Percentiles rank a stretch among this genome's conserved stretches.
Evolutionary conservation across 495 filamentous ascomycete species (phyloP).

Genomic region (Lasiosphaeriaceae sp.): DNA sequence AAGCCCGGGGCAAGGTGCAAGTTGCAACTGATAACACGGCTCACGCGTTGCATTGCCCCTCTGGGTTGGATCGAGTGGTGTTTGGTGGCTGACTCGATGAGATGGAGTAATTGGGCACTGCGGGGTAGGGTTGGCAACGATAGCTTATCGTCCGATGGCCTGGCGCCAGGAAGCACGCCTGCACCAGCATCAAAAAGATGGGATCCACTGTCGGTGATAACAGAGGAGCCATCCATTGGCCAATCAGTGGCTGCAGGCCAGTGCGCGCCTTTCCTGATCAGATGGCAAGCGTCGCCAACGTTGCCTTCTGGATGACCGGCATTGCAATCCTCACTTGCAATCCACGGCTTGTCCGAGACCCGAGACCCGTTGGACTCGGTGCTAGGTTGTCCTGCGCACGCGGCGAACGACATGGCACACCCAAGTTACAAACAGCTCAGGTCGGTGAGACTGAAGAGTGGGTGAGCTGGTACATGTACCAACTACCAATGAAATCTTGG

Average conservation of each 20-base stretch:
- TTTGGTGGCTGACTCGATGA: conserved; percentile 19
- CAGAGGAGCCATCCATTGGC: neutral
- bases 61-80: too few relatives aligned
- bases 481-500: too few relatives aligned
- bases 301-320: neutral
- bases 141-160: conserved; percentile 16
- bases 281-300: neutral
- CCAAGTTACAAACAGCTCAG: too few relatives aligned
- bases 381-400: too few relatives aligned
- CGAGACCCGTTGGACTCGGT: too few relatives aligned
- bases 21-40: neutral
- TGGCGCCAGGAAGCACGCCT: neutral
- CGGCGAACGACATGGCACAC: too few relatives aligned
- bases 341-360: too few relatives aligned
- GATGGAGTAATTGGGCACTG: conserved; percentile 16
- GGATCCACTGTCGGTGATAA: neutral
- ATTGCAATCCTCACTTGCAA: too few relatives aligned
- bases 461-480: too few relatives aligned
- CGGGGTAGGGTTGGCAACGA: conserved; percentile 12
- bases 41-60: neutral
- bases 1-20: too few relatives aligned
- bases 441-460: too few relatives aligned
- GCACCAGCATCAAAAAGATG: neutral
- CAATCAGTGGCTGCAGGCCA: neutral
- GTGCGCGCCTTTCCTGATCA: neutral